phyloP scores from a whole-genome alignment of 371 early-diverging fungal genomes.

The Mucor ambiguus region DNA sequence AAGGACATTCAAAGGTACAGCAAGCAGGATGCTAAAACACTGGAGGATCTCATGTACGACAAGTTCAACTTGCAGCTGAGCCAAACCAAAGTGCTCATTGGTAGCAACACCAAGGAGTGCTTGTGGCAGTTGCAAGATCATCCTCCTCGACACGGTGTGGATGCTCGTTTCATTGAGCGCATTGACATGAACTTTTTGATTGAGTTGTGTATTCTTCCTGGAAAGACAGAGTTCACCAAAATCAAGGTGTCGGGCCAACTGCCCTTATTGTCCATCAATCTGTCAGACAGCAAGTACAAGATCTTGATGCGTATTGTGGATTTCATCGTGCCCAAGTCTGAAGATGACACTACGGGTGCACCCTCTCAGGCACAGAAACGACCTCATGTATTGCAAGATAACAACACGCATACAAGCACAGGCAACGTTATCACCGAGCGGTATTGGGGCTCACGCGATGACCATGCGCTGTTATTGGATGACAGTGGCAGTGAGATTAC shows the following conservation, averaged over 20 bases:
- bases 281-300: conserved; percentile 86
- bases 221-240: conserved; percentile 64
- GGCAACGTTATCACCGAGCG: conserved; percentile 27
- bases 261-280: conserved; percentile 73
- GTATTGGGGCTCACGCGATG: conserved; percentile 23
- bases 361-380: not conserved
- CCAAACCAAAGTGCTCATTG: conserved; percentile 69
- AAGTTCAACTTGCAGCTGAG: conserved; percentile 72
- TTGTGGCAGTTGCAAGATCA: conserved; percentile 58
- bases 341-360: conserved; percentile 15
- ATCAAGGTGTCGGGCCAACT: conserved; percentile 73
- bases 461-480: conserved; percentile 19
- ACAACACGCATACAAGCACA: not conserved
- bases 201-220: conserved; percentile 77
- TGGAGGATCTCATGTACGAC: conserved; percentile 81
- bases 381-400: not conserved
- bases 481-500: conserved; percentile 23
- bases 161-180: conserved; percentile 68
- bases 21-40: conserved; percentile 55
- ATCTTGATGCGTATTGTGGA: conserved; percentile 78
- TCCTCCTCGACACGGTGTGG: conserved; percentile 22
- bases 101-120: conserved; percentile 64
- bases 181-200: conserved; percentile 73
- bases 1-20: conserved; percentile 54
- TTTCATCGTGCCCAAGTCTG: conserved; percentile 48